phyloP scores from a whole-genome alignment of 495 filamentous ascomycete genomes.

The Neurospora tetrasperma region DNA sequence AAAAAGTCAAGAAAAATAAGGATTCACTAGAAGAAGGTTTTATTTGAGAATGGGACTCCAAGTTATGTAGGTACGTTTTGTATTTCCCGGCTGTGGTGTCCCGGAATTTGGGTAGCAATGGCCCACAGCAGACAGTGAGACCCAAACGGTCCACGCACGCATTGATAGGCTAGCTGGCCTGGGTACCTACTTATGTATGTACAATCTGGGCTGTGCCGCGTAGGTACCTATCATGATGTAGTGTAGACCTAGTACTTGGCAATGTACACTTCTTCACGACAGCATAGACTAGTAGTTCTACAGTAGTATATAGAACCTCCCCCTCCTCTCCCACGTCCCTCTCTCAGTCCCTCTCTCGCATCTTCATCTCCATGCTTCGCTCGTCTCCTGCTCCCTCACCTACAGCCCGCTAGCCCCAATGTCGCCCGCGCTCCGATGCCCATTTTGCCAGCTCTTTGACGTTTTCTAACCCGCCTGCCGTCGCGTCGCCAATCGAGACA shows the following conservation, averaged over 20 bases:
- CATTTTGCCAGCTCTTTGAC: too few relatives aligned
- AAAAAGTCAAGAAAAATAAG: not conserved
- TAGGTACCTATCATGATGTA: not conserved
- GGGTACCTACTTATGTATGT: not conserved
- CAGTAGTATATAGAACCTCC: too few relatives aligned
- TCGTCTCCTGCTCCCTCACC: too few relatives aligned
- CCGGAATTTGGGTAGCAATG: not conserved
- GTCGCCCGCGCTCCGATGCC: too few relatives aligned
- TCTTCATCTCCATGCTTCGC: too few relatives aligned
- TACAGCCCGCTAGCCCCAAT: too few relatives aligned
- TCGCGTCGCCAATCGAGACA: too few relatives aligned
- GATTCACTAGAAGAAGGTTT: not conserved
- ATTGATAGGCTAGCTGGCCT: not conserved
- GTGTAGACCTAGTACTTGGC: not conserved
- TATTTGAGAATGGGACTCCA: not conserved
- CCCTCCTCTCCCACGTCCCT: too few relatives aligned
- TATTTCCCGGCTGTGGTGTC: not conserved
- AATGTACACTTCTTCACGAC: not conserved
- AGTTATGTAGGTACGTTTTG: not conserved
- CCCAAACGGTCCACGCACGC: not conserved
- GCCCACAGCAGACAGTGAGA: not conserved
- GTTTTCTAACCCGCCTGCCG: too few relatives aligned
- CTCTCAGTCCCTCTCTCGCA: too few relatives aligned
- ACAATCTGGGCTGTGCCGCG: not conserved
- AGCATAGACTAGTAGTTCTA: not conserved